Base-by-base conservation (phyloP, 352 stramenopile species). In the Phytophthora aleatoria region DNA sequence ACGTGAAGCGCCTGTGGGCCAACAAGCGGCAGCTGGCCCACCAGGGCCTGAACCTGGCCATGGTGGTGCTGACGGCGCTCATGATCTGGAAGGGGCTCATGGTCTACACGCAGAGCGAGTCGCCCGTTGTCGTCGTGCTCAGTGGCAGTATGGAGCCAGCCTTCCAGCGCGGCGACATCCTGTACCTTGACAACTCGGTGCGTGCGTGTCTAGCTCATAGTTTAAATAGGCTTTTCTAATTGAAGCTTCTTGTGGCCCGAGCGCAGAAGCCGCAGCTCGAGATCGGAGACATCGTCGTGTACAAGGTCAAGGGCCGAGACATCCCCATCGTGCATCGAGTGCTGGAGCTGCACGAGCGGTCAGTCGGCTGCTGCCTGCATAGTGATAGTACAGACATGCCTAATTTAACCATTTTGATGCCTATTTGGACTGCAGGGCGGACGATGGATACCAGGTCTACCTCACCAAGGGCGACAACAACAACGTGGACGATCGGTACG, bases 401-500 rank as follows among this genome's bases (percentile, higher is more conserved):
- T 63, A 56, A 57, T 50, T 58, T 24, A 24, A 13, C 10, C 38
- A 36, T 56, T 15, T 64, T 50, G 4, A 15, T 49, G 30, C 51
- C 52, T 33, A 20, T 43, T 57, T 56, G 16, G 31, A 49, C 24
- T 50, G 12, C 33, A 91, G 77, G 49, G 83, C 81, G 53, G 83
- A 79, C 47, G 84, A 97, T 64, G 93, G 90, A 9, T 77, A 90
- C 43, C 92, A 99, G 11, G 92, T 99, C 60, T 92, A 99, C 44
- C 75, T 99, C 30, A 99, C 97, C 50, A 99, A 99, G 81, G 97
- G 97, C 47, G 97, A 99, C 85, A 99, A 99, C 81, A 99, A 99
- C 82, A 93, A 97, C 60, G 94, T 99, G 6, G 93, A 99, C 75
- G 97, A 99, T 84, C 91, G 97, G 69, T 91, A 62, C 43, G 45